These are phyloP conservation scores for Ustilago shanxiensis DNA, from an alignment of 1,284 basidiomycete genomes.

Conservation along the genomic window DNA sequence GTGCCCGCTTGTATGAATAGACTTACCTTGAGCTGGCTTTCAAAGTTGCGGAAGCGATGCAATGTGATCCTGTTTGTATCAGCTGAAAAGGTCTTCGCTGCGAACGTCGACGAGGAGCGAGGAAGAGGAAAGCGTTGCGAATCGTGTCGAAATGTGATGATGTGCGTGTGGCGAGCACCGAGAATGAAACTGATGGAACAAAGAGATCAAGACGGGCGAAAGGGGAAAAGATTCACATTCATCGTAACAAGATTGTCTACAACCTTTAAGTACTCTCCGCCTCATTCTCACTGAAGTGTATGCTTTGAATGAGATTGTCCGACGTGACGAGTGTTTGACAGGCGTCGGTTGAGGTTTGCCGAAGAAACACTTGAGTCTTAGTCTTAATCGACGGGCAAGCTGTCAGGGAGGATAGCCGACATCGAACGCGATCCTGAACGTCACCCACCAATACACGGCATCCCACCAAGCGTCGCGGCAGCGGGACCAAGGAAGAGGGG, in stretches of 20 bases:
- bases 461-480: background rate
- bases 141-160: background rate
- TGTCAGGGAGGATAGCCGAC: conserved; percentile 6
- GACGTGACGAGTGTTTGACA: background rate
- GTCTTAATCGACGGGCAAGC: background rate
- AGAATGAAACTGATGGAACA: background rate
- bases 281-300: background rate
- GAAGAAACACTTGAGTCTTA: background rate
- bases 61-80: background rate
- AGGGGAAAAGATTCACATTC: background rate
- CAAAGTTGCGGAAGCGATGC: background rate
- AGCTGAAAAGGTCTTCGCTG: background rate
- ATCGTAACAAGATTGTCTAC: background rate
- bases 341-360: background rate
- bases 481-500: background rate
- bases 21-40: background rate
- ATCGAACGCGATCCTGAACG: background rate
- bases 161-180: background rate
- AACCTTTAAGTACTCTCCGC: conserved; percentile 2
- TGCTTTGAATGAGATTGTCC: background rate
- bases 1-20: background rate
- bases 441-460: background rate
- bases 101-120: background rate
- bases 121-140: background rate
- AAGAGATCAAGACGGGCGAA: background rate